Base-by-base conservation (phyloP, 192 early-diverging fungal genomes). In the Chytriomyces sp. region DNA sequence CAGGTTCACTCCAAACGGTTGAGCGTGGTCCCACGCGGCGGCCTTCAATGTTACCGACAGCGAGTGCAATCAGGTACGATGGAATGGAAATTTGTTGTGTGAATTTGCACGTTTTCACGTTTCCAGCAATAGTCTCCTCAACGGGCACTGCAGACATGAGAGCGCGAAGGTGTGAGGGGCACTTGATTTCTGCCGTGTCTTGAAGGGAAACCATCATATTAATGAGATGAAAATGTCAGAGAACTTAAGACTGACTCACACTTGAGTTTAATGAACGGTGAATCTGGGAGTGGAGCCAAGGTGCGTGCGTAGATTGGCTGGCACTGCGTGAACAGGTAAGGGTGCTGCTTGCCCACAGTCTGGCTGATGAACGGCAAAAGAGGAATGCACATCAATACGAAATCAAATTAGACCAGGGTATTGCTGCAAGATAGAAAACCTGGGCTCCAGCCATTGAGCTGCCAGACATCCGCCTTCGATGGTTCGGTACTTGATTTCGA, bases 291-390 rank as follows among this genome's bases (percentile, higher is more conserved):
- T 26, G 98, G 98, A 11, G 93, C 77, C 69, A 99, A 78, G 59
- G 92, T 92, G 61, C 98, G 92, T 9, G 96, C 98, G 72, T 98
- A 96, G 76, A 99, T 98, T 46, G 89, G 80, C 83, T 99, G 93
- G 85, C 98, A 97, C 82, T 99, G 97, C 50, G 95, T 94, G 81
- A 99, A 99, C 57, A 99, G 83, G 80, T 99, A 99, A 23, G 98
- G 98, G 72, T 95, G 86, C 72, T 90, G 86, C 83, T 95, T 94
- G 53, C 98, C 98, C 44, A 94, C 89, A 7, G 98, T 99, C 84
- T 98, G 98, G 75, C 91, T 93, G 43, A 10, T 35, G 28, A 35
- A 35, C 1, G 4, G 35, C 35, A 35, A 35, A 35, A 35, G 35
- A 35, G 35, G 35, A 35, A 35, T 35, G 35, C n/a, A 35, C 4